These are phyloP conservation scores for Cytospora mali DNA, from an alignment of 2,329 filamentous ascomycete species.

Conservation along the genomic window DNA sequence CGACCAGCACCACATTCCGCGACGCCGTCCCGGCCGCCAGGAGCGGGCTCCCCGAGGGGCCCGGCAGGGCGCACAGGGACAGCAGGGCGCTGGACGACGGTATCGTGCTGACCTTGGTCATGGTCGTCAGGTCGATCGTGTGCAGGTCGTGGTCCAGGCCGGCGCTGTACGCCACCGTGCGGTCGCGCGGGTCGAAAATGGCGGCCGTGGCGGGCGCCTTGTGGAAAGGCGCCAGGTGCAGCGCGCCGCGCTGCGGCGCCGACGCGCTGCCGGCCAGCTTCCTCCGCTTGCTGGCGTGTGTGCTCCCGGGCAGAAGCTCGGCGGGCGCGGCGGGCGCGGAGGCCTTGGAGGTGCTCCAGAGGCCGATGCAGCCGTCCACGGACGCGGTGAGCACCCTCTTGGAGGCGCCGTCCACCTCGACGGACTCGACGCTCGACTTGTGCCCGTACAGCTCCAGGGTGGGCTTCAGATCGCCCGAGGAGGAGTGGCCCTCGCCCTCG, in stretches of 20 bases:
- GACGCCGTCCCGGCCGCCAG: constrained; percentile 78
- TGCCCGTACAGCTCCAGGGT: constrained; percentile 63
- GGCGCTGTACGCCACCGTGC: constrained; percentile 86
- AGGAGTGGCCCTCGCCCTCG: constrained; percentile 63
- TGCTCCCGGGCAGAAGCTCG: constrained; percentile 65
- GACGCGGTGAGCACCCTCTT: constrained; percentile 84
- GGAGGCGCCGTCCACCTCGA: constrained; percentile 72
- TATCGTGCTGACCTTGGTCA: constrained; percentile 75
- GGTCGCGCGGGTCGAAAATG: constrained; percentile 81
- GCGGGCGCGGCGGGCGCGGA: constrained; percentile 74
- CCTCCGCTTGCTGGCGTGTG: constrained; percentile 71
- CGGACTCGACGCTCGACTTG: constrained; percentile 63
- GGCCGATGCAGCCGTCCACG: constrained; percentile 78
- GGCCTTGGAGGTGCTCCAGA: constrained; percentile 83
- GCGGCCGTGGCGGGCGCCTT: constrained; percentile 74
- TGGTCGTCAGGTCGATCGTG: constrained; percentile 88
- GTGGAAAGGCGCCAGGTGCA: constrained; percentile 74
- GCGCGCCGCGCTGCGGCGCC: constrained; percentile 71
- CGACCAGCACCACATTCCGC: constrained; percentile 88
- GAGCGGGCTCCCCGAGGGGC: constrained; percentile 53
- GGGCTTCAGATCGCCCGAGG: constrained; percentile 66
- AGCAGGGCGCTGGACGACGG: constrained; percentile 83
- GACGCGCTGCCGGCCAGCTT: constrained; percentile 62
- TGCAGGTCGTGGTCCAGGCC: constrained; percentile 90
- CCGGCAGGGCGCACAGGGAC: constrained; percentile 73